phyloP scores from a whole-genome alignment of 2,329 filamentous ascomycete genomes.

The Metarhizium guizhouense region DNA sequence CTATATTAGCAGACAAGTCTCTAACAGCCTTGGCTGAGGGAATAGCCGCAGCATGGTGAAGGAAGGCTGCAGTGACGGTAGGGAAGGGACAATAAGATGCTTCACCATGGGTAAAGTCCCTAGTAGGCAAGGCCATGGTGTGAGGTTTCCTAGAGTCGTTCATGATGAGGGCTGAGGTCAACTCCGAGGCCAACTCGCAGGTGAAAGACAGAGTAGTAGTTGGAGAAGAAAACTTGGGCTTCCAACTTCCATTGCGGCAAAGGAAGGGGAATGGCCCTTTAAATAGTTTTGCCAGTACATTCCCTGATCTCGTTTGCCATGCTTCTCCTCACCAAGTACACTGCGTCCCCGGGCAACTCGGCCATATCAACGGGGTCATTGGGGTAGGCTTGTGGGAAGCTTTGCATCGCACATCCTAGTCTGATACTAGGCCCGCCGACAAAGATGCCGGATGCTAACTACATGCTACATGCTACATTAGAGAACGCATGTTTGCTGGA shows the following conservation, averaged over 20 bases:
- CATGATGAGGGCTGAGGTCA: conserved; percentile 7
- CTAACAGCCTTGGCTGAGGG: conserved; percentile 31
- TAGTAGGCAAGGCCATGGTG: conserved; percentile 2
- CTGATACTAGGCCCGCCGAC: conserved; percentile 1
- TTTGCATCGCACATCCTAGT: conserved; percentile 5
- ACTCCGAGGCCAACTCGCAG: conserved; percentile 3
- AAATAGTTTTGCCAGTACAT: conserved; percentile 9
- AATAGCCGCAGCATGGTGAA: conserved; percentile 25
- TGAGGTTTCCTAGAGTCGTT: conserved; percentile 6
- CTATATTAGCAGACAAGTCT: conserved; percentile 19
- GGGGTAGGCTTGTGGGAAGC: conserved; percentile 4
- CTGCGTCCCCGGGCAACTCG: conserved; percentile 6
- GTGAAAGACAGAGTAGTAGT: neutral
- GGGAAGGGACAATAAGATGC: conserved; percentile 22
- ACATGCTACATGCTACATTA: neutral
- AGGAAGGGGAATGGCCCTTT: conserved; percentile 7
- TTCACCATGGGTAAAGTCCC: conserved; percentile 9
- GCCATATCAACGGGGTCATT: neutral
- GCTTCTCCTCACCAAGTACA: conserved; percentile 1
- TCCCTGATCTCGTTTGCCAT: conserved; percentile 3
- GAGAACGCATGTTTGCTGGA: neutral
- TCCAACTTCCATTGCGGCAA: neutral
- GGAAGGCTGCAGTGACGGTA: conserved; percentile 30
- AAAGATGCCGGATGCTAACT: neutral
- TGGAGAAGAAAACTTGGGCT: conserved; percentile 1